Evolutionary conservation across 2,329 filamentous ascomycete genomes (phyloP).

Genomic region (Fusarium lateritium): DNA sequence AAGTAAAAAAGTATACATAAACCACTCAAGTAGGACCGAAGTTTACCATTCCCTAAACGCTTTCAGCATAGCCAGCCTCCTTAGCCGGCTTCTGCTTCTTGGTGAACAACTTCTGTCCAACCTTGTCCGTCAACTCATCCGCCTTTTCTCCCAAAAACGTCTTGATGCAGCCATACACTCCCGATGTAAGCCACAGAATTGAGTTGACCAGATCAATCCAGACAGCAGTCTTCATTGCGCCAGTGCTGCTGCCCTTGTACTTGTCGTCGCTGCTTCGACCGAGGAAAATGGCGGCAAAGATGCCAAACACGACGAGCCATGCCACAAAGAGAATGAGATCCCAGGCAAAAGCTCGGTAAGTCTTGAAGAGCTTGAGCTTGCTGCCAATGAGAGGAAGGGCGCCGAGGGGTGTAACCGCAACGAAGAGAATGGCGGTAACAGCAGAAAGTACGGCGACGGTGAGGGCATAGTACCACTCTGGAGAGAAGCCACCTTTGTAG

Average conservation of each 20-base stretch:
- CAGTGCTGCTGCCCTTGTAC: conserved; percentile 61
- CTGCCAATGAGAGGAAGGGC: conserved; percentile 54
- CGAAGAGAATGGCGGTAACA: conserved; percentile 63
- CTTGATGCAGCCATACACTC: conserved; percentile 59
- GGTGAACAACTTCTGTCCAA: conserved; percentile 57
- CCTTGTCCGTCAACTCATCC: conserved; percentile 56
- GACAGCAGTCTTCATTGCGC: conserved; percentile 77
- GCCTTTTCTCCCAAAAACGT: conserved; percentile 59
- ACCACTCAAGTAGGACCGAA: not conserved
- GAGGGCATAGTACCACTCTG: conserved; percentile 77
- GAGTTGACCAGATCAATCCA: conserved; percentile 80
- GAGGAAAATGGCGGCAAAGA: conserved; percentile 81
- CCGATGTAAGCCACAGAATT: conserved; percentile 73
- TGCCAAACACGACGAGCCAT: conserved; percentile 79
- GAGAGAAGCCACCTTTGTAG: conserved; percentile 56
- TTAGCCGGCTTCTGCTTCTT: conserved; percentile 52
- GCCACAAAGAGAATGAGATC: conserved; percentile 60
- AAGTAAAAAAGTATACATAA: conserved; percentile 2
- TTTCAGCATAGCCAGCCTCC: conserved; percentile 49
- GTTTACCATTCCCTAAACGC: conserved; percentile 41
- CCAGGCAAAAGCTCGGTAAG: conserved; percentile 62
- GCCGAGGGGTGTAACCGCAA: conserved; percentile 56
- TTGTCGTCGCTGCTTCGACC: conserved; percentile 66
- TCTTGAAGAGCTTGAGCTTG: conserved; percentile 55
- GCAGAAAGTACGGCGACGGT: conserved; percentile 69